Evolutionary conservation across 1,284 basidiomycete genomes (phyloP).

Genomic region (Malassezia psittaci): DNA sequence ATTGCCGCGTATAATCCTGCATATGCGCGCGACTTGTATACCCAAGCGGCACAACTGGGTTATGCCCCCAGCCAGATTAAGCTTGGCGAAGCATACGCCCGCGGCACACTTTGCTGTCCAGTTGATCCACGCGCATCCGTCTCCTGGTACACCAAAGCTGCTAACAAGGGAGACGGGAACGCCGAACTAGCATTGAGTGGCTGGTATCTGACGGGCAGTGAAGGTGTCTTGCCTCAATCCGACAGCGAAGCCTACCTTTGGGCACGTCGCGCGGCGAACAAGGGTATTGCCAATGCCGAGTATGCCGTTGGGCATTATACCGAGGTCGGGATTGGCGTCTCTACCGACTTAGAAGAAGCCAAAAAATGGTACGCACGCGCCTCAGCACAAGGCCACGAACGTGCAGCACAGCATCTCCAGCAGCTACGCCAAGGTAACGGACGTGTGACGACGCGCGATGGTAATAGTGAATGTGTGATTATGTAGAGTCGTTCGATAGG

Average conservation of each 20-base stretch:
- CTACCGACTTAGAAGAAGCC: conserved; percentile 86
- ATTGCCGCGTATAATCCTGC: conserved; percentile 58
- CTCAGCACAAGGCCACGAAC: conserved; percentile 72
- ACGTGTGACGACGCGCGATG: conserved; percentile 32
- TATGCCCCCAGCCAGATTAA: conserved; percentile 91
- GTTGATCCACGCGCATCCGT: conserved; percentile 87
- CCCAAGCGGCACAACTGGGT: conserved; percentile 83
- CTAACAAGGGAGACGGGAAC: conserved; percentile 85
- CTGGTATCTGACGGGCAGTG: conserved; percentile 76
- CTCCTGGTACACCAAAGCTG: conserved; percentile 96
- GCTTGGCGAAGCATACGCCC: conserved; percentile 88
- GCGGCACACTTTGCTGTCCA: conserved; percentile 75
- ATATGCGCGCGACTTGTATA: conserved; percentile 76
- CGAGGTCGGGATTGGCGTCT: conserved; percentile 94
- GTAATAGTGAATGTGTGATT: conserved; percentile 33
- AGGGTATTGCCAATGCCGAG: conserved; percentile 51
- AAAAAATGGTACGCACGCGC: conserved; percentile 95
- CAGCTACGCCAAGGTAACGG: conserved; percentile 52
- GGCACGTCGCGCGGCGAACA: conserved; percentile 50
- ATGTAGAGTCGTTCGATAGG: too few species aligned
- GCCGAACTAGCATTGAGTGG: conserved; percentile 90
- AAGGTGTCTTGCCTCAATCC: conserved; percentile 90
- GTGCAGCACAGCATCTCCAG: conserved; percentile 85
- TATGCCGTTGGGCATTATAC: conserved; percentile 89
- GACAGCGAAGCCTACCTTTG: conserved; percentile 83